Base-by-base conservation (phyloP, 805 yeast genomes). In the Wickerhamomyces kurtzmanii region DNA sequence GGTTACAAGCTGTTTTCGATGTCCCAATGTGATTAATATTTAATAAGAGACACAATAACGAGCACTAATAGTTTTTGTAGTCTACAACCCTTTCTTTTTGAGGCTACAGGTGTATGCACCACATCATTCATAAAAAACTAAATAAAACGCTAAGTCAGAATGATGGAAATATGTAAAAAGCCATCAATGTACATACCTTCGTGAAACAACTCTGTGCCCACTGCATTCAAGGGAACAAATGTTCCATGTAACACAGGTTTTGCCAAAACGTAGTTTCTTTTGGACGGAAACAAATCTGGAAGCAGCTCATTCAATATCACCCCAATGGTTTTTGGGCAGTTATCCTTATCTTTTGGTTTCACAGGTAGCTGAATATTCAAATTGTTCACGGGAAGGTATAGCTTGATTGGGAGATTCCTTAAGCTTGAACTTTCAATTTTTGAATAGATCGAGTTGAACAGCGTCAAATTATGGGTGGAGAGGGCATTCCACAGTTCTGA, bases 1-100 rank as follows among this genome's bases (percentile, higher is more conserved):
- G 98, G 98, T 58, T 91, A 31, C 98, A 91, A 57, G 97, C 91
- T 1, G 86, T 84, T 15, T 89, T 89, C 51, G 67, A 60, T 20
- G 63, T 55, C 20, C 61, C 62, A 20, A 31, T 32, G 18, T 36
- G 32, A 19, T n/a, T n/a, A n/a, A n/a, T n/a, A n/a, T n/a, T n/a
- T n/a, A n/a, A n/a, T n/a, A n/a, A n/a, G n/a, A n/a, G n/a, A n/a
- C n/a, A n/a, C n/a, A n/a, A n/a, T n/a, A n/a, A n/a, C n/a, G n/a
- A n/a, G n/a, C n/a, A n/a, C n/a, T n/a, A n/a, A n/a, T n/a, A 22
- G n/a, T 20, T 14, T 16, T 16, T 21, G 15, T 19, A 12, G 15
- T 29, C 13, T 6, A 24, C n/a, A n/a, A n/a, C n/a, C n/a, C n/a
- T n/a, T n/a, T n/a, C n/a, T n/a, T n/a, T n/a, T n/a, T n/a, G n/a